Base-by-base conservation (phyloP, 331 rosid genomes). In the Saraca asoca region DNA sequence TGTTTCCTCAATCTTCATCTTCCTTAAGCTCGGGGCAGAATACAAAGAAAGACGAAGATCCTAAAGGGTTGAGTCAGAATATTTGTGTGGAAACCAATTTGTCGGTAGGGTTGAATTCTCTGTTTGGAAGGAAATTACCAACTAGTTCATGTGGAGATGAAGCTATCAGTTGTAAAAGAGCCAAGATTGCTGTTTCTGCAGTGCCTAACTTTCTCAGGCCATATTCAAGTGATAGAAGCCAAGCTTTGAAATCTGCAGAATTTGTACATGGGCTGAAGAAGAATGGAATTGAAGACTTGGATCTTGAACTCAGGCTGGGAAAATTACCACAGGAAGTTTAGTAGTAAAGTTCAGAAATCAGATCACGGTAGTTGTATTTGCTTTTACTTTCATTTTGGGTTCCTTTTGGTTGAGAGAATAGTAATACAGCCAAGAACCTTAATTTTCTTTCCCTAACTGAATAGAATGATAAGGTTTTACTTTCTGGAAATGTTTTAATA, bases 241-340 rank as follows among this genome's bases (percentile, higher is more conserved):
- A 49, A 66, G 20, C 35, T 33, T 42, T 79, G 18, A 79, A 69
- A 33, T 62, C 80, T 20, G 60, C 68, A 60, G 77, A 76, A 53
- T 44, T 35, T 7, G 31, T 33, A 18, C 51, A 46, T 68, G 78
- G 65, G 70, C 38, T 63, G 8, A 15, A 63, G 8, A 15, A 63
- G 38, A 74, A 50, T 59, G 75, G 51, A 64, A 75, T 74, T 59
- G 85, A 83, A 62, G 90, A 85, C 49, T 73, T 91, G 81, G 98
- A 91, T 82, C 98, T 91, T 73, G 98, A 91, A 75, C 96, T 91
- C 75, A 83, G 95, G 89, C 85, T 91, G 54, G 98, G 98, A 64
- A 75, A 80, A 59, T 24, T 24, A 24, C 78, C 85, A 52, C 83
- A 85, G 18, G 77, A 79, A 66, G 65, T 78, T 44, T 73, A 80